phyloP scores from a whole-genome alignment of 768 basidiomycete species.

The Lepiota subincarnata region DNA sequence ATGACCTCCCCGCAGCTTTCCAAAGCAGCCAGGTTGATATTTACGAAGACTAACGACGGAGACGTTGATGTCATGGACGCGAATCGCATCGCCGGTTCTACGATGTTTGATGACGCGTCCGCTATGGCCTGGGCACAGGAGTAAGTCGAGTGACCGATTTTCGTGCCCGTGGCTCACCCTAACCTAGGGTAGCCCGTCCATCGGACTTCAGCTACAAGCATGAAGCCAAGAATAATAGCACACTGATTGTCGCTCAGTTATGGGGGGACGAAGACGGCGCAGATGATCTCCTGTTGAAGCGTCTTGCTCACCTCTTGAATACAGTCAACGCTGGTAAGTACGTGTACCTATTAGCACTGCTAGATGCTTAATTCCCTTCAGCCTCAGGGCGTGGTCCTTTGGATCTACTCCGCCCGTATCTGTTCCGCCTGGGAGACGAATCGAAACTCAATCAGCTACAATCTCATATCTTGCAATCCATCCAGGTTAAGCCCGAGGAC shows the following conservation, averaged over 20 bases:
- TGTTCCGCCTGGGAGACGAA: constrained; percentile 29
- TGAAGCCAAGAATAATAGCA: constrained; percentile 58
- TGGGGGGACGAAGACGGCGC: constrained; percentile 38
- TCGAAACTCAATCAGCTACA: constrained; percentile 32
- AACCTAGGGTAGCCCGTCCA: constrained; percentile 50
- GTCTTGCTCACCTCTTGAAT: constrained; percentile 27
- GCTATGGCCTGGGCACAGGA: constrained; percentile 71
- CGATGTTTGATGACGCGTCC: constrained; percentile 52
- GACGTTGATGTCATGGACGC: constrained; percentile 43
- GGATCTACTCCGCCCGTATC: constrained; percentile 45
- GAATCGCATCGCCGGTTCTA: constrained; percentile 56
- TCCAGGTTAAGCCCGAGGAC: constrained; percentile 32
- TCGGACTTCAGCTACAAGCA: constrained; percentile 81
- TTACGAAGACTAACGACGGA: constrained; percentile 42
- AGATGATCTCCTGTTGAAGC: constrained; percentile 24
- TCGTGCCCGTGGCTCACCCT: background rate
- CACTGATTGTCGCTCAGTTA: constrained; percentile 53
- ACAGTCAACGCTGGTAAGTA: constrained; percentile 29
- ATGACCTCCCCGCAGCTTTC: constrained; percentile 45
- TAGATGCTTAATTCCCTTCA: constrained; percentile 12
- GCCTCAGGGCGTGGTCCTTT: constrained; percentile 45
- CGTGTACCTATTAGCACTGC: background rate
- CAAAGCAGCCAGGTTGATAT: constrained; percentile 43
- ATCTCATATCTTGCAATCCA: constrained; percentile 39
- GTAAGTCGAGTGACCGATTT: constrained; percentile 35